Conservation (phyloP, 2,329 filamentous ascomycete genomes). For the Diaporthe velutina region DNA sequence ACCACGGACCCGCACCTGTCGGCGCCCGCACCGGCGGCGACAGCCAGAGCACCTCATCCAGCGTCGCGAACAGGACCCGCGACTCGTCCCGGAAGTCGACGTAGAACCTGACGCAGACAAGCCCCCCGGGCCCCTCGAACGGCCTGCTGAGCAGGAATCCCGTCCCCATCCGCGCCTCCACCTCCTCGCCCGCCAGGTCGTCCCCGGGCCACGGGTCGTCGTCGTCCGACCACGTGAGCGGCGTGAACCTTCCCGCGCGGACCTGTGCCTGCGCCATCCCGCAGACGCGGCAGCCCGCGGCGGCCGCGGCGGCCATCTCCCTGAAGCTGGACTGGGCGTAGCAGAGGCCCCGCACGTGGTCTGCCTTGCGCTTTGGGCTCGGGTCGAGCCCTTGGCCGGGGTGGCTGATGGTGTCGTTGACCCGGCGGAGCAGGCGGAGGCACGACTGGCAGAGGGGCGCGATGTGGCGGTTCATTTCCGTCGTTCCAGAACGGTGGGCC, state of each 20-base stretch:
- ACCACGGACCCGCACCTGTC: background rate
- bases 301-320: background rate
- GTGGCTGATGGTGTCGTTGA: background rate
- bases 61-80: background rate
- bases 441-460: background rate
- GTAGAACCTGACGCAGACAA: background rate
- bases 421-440: background rate
- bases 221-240: background rate
- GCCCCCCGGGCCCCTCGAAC: background rate
- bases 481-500: no score
- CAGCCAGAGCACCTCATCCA: background rate
- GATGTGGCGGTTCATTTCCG: background rate
- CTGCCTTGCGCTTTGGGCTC: background rate
- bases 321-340: background rate
- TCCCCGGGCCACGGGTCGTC: background rate
- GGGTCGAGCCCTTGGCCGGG: background rate
- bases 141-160: background rate
- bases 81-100: background rate
- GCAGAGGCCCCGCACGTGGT: background rate
- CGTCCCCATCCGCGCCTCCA: background rate
- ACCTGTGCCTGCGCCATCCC: background rate
- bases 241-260: background rate
- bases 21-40: background rate
- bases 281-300: background rate
- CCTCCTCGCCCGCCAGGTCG: background rate